Base-by-base conservation (phyloP, 306 rosid genomes). In the Cucumis hystrix region DNA sequence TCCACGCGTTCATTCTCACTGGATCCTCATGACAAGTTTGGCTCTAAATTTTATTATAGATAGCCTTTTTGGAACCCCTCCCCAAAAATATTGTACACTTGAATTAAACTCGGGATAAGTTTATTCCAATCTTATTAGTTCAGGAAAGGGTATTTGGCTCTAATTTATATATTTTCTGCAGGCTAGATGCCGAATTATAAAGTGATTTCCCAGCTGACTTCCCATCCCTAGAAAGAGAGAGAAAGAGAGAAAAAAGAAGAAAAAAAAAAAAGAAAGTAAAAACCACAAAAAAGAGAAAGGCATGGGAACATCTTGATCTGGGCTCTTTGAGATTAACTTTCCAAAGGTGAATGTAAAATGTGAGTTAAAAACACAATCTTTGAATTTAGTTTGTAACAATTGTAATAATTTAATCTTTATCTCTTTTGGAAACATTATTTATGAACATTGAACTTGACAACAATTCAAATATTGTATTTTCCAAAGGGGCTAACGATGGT, bases 1-100 rank as follows among this genome's bases (percentile, higher is more conserved):
- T 95, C 45, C 99, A 91, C 79, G 96, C 99, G 25, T 95, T 91
- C 79, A 95, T 95, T 82, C 97, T 92, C 52, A 86, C 95, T 15
- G 99, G 99, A 80, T 86, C 96, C 60, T 92, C 89, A 79, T 83
- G 87, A 88, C 83, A 68, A 81, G 54, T 23, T 65, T 23, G 79
- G 37, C 58, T 43, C 55, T 6, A 11, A 60, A 39, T 41, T 21
- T 76, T 3, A 23, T 76, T 3, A 23, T 21, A 41, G 41, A 60
- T 57, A 58, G 17, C 33, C 30, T 18, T 39, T 59, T 57, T 58
- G n/a, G 33, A 23, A 5, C 7, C 64, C 39, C 70, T 39, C 20
- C 39, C 67, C 20, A 5, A 9, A 25, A 15, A 47, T 77, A 16
- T 47, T 77, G 80, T 77, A 64, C 80, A 77, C 80, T 77, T 63